Evolutionary conservation across 495 filamentous ascomycete genomes (phyloP).

Genomic region (Aspergillus indologenus): DNA sequence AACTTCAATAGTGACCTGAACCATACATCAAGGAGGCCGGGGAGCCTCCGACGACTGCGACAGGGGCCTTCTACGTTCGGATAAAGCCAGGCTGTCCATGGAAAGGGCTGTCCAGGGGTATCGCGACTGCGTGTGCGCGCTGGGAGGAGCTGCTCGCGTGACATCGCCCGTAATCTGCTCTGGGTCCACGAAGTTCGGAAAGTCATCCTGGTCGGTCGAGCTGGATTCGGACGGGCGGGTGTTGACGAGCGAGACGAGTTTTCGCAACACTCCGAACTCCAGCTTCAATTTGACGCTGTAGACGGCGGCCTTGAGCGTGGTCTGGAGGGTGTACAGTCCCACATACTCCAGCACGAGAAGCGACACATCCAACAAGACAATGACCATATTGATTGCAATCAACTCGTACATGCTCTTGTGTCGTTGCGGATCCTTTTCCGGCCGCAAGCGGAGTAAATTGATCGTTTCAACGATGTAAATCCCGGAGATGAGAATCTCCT

Average conservation of each 20-base stretch:
- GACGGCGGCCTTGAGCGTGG: slow-evolving; percentile 53
- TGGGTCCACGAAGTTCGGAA: slow-evolving; percentile 40
- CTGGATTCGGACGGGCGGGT: slow-evolving; percentile 29
- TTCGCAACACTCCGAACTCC: slow-evolving; percentile 56
- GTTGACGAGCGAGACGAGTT: slow-evolving; percentile 39
- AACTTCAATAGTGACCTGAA: neutral
- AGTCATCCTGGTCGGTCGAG: slow-evolving; percentile 35
- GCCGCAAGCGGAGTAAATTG: slow-evolving; percentile 42
- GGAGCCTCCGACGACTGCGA: slow-evolving; percentile 20
- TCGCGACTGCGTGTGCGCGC: slow-evolving; percentile 13
- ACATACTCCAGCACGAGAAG: slow-evolving; percentile 54
- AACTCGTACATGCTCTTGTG: slow-evolving; percentile 50
- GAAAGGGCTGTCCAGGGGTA: slow-evolving; percentile 32
- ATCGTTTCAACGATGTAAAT: slow-evolving; percentile 56
- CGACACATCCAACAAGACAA: slow-evolving; percentile 53
- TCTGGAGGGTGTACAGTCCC: slow-evolving; percentile 51
- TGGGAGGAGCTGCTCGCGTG: slow-evolving; percentile 31
- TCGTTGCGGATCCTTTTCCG: slow-evolving; percentile 37
- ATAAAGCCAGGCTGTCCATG: slow-evolving; percentile 32
- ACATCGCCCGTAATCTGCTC: slow-evolving; percentile 36
- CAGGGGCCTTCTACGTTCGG: slow-evolving; percentile 26
- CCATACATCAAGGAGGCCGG: slow-evolving; percentile 11
- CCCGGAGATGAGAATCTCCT: slow-evolving; percentile 55
- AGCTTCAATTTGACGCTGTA: slow-evolving; percentile 65
- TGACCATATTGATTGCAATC: slow-evolving; percentile 53